Base-by-base conservation (phyloP, 495 filamentous ascomycete genomes). In the Podospora conica region DNA sequence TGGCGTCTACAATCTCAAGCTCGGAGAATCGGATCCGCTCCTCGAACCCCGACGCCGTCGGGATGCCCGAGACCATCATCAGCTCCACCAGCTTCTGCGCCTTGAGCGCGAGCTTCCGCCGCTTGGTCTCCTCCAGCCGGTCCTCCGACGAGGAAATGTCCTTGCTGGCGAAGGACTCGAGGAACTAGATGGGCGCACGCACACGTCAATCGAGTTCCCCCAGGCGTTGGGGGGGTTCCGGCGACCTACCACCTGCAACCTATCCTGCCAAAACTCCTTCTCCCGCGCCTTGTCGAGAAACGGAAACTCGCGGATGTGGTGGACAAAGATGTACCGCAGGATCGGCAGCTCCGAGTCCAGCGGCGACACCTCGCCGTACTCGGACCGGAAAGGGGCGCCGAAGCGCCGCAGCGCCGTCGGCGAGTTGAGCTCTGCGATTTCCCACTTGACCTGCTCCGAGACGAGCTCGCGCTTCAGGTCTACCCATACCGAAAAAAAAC, bases 261-360 rank as follows among this genome's bases (percentile, higher is more conserved):
- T 97, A 71, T 98, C 92, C 79, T 98, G 95, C 95, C 95, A 98
- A 71, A 98, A 98, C 76, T 98, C 94, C 83, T 97, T 96, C 84
- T 98, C 95, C 68, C 86, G 89, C 24, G 95, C 95, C 82, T 93
- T 89, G 75, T 98, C 91, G 61, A 98, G 84, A 74, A 98, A 98
- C 0, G 95, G 95, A 69, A 98, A 98, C 69, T 98, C 96, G 64
- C 95, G 91, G 66, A 98, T 87, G 86, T 98, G 93, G 73, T 98
- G 90, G 55, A 98, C 96, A 77, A 98, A 98, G 72, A 98, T 96
- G 76, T 96, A 98, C 66, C 95, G 86, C 64, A 98, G 82, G 60
- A 98, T 91, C 22, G 95, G 95, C 12, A 98, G 83, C 68, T 98
- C 95, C 10, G 91, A 96, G 74, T 98, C 96, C 20, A 97, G 85